Conservation (phyloP, 805 yeast species). For the Candida loeiensis region DNA sequence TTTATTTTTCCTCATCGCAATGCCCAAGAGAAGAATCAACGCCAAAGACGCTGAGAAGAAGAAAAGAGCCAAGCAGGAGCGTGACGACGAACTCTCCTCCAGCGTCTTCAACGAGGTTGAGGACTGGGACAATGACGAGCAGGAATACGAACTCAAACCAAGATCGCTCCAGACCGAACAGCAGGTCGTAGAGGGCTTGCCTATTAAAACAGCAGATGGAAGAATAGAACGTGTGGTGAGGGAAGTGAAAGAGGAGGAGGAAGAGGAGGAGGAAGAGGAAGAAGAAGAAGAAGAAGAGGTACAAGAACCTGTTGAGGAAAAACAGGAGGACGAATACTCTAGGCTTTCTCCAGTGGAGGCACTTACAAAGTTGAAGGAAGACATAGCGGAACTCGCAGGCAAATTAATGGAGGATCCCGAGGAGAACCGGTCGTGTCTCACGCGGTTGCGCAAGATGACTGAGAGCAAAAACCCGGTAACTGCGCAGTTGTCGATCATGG, state of each 20-base stretch:
- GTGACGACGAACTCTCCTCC: slow-evolving; percentile 37
- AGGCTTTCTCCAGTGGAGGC: slow-evolving; percentile 50
- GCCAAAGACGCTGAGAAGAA: slow-evolving; percentile 26
- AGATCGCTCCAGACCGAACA: slow-evolving; percentile 46
- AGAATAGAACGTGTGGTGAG: slow-evolving; percentile 62
- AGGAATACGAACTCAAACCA: slow-evolving; percentile 73
- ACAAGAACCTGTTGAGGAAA: slow-evolving; percentile 24
- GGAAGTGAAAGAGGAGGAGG: slow-evolving; percentile 23
- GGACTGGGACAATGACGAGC: slow-evolving; percentile 71
- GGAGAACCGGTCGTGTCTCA: slow-evolving; percentile 63
- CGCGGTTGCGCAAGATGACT: slow-evolving; percentile 68
- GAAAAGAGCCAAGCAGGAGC: slow-evolving; percentile 36
- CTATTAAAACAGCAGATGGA: slow-evolving; percentile 73
- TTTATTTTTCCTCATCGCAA: slow-evolving; percentile 10
- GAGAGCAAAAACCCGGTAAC: slow-evolving; percentile 63
- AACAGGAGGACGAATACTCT: slow-evolving; percentile 39
- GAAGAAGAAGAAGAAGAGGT: slow-evolving; percentile 18
- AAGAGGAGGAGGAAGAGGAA: slow-evolving; percentile 12
- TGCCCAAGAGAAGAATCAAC: slow-evolving; percentile 33
- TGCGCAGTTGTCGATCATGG: slow-evolving; percentile 66
- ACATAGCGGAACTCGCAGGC: slow-evolving; percentile 77
- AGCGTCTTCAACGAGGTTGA: slow-evolving; percentile 32
- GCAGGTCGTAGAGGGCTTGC: slow-evolving; percentile 64
- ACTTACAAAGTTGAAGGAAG: slow-evolving; percentile 66
- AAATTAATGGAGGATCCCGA: slow-evolving; percentile 84